These are phyloP conservation scores for Phytophthora boehmeriae DNA, from an alignment of 352 stramenopile genomes.

Conservation along the genomic window DNA sequence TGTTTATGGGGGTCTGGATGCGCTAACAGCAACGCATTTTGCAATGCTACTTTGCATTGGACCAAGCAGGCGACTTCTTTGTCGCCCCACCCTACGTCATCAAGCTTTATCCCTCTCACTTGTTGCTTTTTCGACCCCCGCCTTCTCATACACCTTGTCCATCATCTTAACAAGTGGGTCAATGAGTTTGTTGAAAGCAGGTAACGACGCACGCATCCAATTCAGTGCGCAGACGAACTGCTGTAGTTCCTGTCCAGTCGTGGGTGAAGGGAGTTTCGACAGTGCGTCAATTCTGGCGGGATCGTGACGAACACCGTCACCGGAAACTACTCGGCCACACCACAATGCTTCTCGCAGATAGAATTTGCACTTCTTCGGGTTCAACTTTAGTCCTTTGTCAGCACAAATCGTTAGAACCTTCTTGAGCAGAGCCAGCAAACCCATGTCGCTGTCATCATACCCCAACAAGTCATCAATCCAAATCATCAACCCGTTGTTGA, in stretches of 20 bases:
- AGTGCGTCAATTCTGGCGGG: background rate
- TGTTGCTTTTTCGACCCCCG: slow-evolving; percentile 1
- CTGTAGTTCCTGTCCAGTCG: slow-evolving; percentile 7
- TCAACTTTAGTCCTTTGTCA: slow-evolving; percentile 4
- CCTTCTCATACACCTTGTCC: slow-evolving; percentile 6
- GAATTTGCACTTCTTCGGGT: slow-evolving; percentile 8
- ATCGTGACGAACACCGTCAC: slow-evolving; percentile 7
- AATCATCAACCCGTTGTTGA: slow-evolving; percentile 16
- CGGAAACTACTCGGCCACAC: slow-evolving; percentile 8
- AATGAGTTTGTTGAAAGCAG: slow-evolving; percentile 7
- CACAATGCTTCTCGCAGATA: slow-evolving; percentile 8
- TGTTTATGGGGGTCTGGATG: background rate
- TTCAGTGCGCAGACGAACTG: slow-evolving; percentile 11
- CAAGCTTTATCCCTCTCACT: background rate
- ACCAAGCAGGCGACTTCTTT: background rate
- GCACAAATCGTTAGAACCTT: background rate
- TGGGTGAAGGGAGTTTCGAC: background rate
- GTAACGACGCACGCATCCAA: slow-evolving; percentile 6
- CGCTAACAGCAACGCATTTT: background rate
- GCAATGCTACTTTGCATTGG: background rate
- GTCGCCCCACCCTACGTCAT: slow-evolving; percentile 1
- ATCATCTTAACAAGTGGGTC: background rate
- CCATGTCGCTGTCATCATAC: background rate
- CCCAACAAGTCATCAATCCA: slow-evolving; percentile 13
- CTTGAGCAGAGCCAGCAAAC: background rate